These are phyloP conservation scores for Aspergillus olivimuriae DNA, from an alignment of 495 filamentous ascomycete species.

Conservation along the genomic window DNA sequence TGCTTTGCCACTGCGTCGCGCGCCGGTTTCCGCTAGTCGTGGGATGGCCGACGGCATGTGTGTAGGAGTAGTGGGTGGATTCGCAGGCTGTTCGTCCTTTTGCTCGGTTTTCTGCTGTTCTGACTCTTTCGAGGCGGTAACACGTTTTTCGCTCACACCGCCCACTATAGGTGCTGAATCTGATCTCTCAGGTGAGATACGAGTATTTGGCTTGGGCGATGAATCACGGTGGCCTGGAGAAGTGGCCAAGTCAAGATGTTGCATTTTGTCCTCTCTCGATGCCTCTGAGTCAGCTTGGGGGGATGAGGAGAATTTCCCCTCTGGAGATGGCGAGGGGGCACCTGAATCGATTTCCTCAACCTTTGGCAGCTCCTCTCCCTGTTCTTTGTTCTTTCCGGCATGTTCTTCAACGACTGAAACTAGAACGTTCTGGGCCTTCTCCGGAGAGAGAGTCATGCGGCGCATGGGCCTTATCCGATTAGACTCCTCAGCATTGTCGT, in stretches of 20 bases:
- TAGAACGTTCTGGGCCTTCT: constrained; percentile 62
- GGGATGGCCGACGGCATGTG: constrained; percentile 45
- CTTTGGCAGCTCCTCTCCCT: constrained; percentile 5
- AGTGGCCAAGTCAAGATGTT: constrained; percentile 68
- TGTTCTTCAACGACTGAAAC: constrained; percentile 66
- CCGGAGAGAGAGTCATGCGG: constrained; percentile 54
- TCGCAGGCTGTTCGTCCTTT: not conserved
- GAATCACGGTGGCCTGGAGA: constrained; percentile 32
- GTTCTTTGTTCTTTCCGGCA: constrained; percentile 32
- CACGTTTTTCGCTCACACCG: too few species aligned
- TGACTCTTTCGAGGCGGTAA: too few species aligned
- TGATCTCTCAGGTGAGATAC: too few species aligned
- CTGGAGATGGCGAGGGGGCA: constrained; percentile 10
- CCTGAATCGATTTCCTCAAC: constrained; percentile 15
- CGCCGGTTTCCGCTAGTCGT: constrained; percentile 40
- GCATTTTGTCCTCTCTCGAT: constrained; percentile 44
- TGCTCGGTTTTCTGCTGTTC: constrained; percentile 2
- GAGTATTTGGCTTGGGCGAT: too few species aligned
- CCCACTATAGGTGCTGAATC: too few species aligned
- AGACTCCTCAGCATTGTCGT: constrained; percentile 36
- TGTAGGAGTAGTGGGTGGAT: constrained; percentile 16
- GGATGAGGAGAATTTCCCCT: constrained; percentile 14
- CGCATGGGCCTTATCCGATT: constrained; percentile 31
- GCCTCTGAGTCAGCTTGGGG: constrained; percentile 22
- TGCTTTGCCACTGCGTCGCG: constrained; percentile 28